phyloP scores from a whole-genome alignment of 345 rosid species.

The Xanthoceras sorbifolium region DNA sequence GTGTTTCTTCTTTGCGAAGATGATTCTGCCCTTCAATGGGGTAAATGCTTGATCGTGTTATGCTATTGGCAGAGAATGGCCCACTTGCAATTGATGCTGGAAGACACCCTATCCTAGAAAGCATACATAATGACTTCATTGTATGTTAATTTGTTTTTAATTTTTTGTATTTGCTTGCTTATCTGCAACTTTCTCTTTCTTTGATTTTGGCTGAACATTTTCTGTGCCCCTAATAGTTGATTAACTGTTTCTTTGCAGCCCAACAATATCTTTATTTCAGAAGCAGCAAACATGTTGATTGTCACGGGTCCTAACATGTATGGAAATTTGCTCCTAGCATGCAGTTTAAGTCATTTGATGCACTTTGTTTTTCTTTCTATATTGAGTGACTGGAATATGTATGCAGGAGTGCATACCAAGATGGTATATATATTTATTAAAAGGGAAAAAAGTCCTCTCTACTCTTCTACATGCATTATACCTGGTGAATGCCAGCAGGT shows the following conservation, averaged over 20 bases:
- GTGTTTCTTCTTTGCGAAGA: slow-evolving; percentile 17
- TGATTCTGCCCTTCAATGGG: not conserved
- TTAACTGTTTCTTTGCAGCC: slow-evolving; percentile 56
- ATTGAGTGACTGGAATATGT: not conserved
- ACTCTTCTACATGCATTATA: not conserved
- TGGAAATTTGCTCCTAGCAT: slow-evolving; percentile 34
- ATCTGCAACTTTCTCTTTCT: not conserved
- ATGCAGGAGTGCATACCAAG: not conserved
- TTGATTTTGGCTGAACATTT: slow-evolving; percentile 6
- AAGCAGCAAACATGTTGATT: slow-evolving; percentile 89
- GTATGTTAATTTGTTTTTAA: slow-evolving; percentile 36
- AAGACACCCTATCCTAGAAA: slow-evolving; percentile 93
- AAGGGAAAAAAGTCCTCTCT: not conserved
- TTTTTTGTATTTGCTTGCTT: slow-evolving; percentile 5
- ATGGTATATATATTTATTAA: not conserved
- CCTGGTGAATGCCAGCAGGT: not conserved
- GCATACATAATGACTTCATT: slow-evolving; percentile 80
- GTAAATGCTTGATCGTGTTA: slow-evolving; percentile 23
- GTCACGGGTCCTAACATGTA: slow-evolving; percentile 97
- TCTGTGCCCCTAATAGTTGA: slow-evolving; percentile 10
- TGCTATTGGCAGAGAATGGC: slow-evolving; percentile 61
- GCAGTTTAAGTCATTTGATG: slow-evolving; percentile 6
- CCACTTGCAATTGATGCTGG: slow-evolving; percentile 96
- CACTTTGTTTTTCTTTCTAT: not conserved
- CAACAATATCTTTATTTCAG: slow-evolving; percentile 86